These are phyloP conservation scores for Bocquillonia castaneifolia DNA, from an alignment of 441 rosid genomes.

Conservation along the genomic window DNA sequence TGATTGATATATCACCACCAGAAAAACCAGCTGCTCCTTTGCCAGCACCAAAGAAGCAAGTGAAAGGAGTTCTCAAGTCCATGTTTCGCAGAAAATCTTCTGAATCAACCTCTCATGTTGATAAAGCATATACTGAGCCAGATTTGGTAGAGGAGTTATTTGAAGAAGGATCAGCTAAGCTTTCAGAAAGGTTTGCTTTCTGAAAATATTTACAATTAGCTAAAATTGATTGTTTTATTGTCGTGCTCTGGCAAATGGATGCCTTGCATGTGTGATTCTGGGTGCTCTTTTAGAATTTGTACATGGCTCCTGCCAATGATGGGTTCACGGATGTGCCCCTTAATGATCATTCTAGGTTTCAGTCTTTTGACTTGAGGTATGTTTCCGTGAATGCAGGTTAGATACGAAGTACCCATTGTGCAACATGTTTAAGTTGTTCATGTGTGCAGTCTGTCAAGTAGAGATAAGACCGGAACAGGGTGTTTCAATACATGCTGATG, in stretches of 20 bases:
- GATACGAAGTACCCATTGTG: slow-evolving; percentile 87
- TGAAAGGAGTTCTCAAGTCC: slow-evolving; percentile 76
- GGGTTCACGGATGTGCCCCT: no score
- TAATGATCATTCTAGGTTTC: not conserved
- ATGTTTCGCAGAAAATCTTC: slow-evolving; percentile 74
- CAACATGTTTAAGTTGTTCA: slow-evolving; percentile 94
- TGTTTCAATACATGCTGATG: slow-evolving; percentile 76
- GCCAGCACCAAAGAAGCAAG: slow-evolving; percentile 66
- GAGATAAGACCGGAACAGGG: slow-evolving; percentile 97
- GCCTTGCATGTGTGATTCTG: slow-evolving; percentile 9
- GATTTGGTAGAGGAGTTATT: slow-evolving; percentile 81
- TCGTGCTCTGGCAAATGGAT: not conserved
- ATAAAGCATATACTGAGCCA: slow-evolving; percentile 61
- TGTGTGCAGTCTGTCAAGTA: slow-evolving; percentile 95
- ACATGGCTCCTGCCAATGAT: not conserved
- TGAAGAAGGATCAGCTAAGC: slow-evolving; percentile 97
- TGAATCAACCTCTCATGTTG: slow-evolving; percentile 64
- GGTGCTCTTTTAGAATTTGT: not conserved
- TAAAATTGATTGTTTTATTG: slow-evolving; percentile 3
- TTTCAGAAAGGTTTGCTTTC: slow-evolving; percentile 78
- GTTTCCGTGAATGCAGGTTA: slow-evolving; percentile 57
- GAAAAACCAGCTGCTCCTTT: slow-evolving; percentile 74
- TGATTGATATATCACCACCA: slow-evolving; percentile 68
- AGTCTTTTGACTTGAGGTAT: slow-evolving; percentile 14
- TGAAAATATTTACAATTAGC: slow-evolving; percentile 21